A percentile compares a stretch with the other conserved stretches of the same genome.
Evolutionary conservation across 345 rosid species (phyloP).

Genomic region (Salix suchowensis): DNA sequence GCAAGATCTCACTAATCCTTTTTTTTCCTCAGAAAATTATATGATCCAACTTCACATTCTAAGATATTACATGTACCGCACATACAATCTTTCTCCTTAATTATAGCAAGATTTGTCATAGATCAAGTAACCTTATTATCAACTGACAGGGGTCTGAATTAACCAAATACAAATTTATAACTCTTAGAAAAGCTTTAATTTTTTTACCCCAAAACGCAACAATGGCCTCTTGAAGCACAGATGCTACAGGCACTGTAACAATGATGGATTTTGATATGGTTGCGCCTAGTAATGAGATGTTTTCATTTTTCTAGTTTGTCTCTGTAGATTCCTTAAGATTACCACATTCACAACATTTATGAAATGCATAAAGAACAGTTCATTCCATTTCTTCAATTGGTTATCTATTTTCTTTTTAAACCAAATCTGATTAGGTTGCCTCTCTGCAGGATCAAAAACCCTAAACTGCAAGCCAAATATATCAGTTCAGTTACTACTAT

Average conservation of each 20-base stretch:
- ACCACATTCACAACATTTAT: not conserved
- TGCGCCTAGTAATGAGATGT: not conserved
- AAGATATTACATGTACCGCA: not conserved
- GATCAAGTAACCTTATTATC: not conserved
- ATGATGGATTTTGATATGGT: not conserved
- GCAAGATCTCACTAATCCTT: not conserved
- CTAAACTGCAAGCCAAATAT: not conserved
- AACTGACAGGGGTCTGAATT: not conserved
- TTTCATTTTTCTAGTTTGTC: not conserved
- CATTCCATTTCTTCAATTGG: not conserved
- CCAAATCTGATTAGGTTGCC: not conserved
- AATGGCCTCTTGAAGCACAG: not conserved
- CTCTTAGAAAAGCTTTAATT: not conserved
- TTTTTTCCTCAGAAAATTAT: not conserved
- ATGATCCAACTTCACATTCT: not conserved
- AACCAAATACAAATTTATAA: not conserved
- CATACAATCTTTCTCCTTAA: not conserved
- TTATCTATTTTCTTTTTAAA: not conserved
- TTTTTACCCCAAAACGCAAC: not conserved
- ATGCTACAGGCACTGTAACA: not conserved
- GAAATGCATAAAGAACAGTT: not conserved
- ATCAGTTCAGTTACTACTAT: not conserved
- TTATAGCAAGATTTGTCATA: not conserved
- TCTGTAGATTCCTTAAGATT: not conserved
- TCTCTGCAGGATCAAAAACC: not conserved